Base-by-base conservation (phyloP, 768 basidiomycete species). In the Thelephora ganbajun region DNA sequence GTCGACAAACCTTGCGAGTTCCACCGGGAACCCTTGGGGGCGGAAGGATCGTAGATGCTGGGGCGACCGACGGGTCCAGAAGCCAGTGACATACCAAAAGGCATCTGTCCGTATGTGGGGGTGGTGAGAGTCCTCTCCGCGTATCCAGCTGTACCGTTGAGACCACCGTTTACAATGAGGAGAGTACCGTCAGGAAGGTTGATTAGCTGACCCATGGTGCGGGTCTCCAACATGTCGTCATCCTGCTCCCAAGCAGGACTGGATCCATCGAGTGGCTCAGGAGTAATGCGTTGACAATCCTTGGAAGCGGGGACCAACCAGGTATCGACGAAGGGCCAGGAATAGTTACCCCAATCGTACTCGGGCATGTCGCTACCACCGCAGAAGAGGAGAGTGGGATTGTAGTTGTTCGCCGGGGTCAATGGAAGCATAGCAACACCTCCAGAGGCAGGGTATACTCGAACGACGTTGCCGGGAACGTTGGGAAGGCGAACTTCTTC, bases 151-250 rank as follows among this genome's bases (percentile, higher is more conserved):
- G 91, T 94, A 12, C 92, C 92, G 54, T 89, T 90, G 11, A 59
- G 43, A 13, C 73, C 92, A 49, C 91, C 92, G 60, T 93, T 93
- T 54, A 90, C 64, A 46, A 91, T 72, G 18, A 90, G 69, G n/a
- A 92, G 48, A 33, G 75, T 83, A 6, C 81, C 83, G 43, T 87
- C 77, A 0, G 90, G 79, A 6, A 96, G 79, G 35, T 74, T 72
- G 63, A 93, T 80, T 60, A 94, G 90, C 59, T 90, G 86, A 9
- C 91, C 88, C 92, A 97, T 97, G 22, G 84, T 87, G 16, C 90
- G 75, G 0, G 78, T 76, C 50, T 79, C 71, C 7, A 77, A 67
- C 72, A 92, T 78, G 50, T 76, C 62, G 52, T 93, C 90, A 50
- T 90, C 89, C 54, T 83, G 71, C 5, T 69, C 63, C 58, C 86